Evolutionary conservation across 345 rosid genomes (phyloP), one percentile per base, ranked within the genome.

Genomic region (Eucalyptus victrix): DNA sequence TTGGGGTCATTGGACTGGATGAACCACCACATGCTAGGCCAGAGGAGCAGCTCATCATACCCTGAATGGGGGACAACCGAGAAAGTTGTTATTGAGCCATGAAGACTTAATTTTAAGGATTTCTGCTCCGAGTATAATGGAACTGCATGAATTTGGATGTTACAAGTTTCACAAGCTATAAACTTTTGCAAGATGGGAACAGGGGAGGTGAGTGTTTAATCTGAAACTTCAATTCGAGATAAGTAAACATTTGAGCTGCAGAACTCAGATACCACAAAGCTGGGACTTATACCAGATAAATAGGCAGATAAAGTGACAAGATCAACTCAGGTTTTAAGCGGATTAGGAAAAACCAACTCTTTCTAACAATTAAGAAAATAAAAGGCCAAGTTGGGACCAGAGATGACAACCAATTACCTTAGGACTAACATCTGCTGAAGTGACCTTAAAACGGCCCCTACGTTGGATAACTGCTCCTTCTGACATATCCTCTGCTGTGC

Each of bases 361-460:
- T 37, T 37, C 2, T 37, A 37, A 72, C 45, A 37, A 6, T 72
- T 37, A 14, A 87, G 45, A 54, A 89, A 53, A 89, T 80, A 47
- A 65, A 53, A 53, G 53, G 19, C 81, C 76, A 86, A 37, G 85
- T 40, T 58, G 53, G 40, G 37, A 76, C 88, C 80, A 85, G 44
- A 8, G 21, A 60, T 60, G 51, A 76, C 30, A 32, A 28, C 45
- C 24, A 28, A 28, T 87, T 94, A 97, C 99, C 99, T 97, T 97
- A 81, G 97, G 98, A 91, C 97, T 95, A 88, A 93, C 94, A 80
- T 98, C 98, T 80, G 94, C 96, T 88, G 96, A 95, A 62, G 98
- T 98, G 87, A 97, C 95, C 92, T 98, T 95, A 93, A 98, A 97
- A 76, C 99, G 97, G 87, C 99, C 99, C 93, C 93, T 97, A 85